Evolutionary conservation across 495 filamentous ascomycete genomes (phyloP).

Genomic region (Chaetomium cochliodes): DNA sequence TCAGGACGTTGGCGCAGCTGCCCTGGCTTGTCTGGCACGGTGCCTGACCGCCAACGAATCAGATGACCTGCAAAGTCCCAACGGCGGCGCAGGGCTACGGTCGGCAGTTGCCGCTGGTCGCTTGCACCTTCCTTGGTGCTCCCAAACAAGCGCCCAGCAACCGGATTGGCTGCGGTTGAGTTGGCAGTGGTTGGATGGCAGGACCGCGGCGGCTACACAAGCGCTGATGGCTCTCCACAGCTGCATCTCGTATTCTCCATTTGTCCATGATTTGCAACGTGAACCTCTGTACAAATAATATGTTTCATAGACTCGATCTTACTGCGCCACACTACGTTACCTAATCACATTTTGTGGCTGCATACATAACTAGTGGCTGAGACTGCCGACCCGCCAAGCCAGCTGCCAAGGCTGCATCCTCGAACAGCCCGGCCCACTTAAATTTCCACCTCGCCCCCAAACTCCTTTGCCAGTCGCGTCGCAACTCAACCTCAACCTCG

Average conservation of each 20-base stretch:
- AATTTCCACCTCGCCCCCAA: not conserved
- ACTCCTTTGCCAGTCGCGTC: slow-evolving; percentile 1
- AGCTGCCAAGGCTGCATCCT: not conserved
- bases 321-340: not conserved
- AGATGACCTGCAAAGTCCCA: slow-evolving; percentile 13
- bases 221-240: not conserved
- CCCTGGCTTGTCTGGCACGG: not conserved
- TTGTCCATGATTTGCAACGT: not conserved
- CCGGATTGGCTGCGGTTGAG: slow-evolving; percentile 13
- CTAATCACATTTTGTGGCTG: not conserved
- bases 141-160: slow-evolving; percentile 4
- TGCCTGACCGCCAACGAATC: slow-evolving; percentile 22
- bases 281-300: no score
- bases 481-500: not conserved
- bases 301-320: not conserved
- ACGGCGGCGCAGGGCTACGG: slow-evolving; percentile 1
- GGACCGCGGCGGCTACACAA: not conserved
- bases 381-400: not conserved
- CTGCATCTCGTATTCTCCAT: not conserved
- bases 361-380: not conserved
- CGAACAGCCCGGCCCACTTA: not conserved
- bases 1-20: not conserved
- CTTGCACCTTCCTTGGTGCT: slow-evolving; percentile 1
- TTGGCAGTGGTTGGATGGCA: not conserved
- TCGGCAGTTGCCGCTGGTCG: slow-evolving; percentile 11